Evolutionary conservation across 371 early-diverging fungal species (phyloP).

Genomic region (Actinomortierella wolfii): DNA sequence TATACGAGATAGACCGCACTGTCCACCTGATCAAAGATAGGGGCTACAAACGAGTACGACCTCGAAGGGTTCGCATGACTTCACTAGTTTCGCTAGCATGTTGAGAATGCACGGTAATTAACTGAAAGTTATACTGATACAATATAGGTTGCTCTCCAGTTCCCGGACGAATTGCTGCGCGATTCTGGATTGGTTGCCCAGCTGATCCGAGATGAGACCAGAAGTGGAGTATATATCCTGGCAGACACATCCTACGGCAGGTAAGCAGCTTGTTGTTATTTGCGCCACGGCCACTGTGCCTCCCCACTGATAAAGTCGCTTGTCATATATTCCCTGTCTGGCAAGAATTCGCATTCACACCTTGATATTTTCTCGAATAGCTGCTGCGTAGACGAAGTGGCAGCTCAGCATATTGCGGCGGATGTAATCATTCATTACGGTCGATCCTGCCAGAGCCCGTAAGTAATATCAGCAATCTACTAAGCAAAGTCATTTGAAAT

Average conservation of each 20-base stretch:
- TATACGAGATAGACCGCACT: conserved; percentile 76
- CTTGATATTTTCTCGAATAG: no score
- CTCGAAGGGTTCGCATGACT: background rate
- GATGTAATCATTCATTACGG: conserved; percentile 94
- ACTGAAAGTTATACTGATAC: background rate
- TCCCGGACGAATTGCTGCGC: conserved; percentile 87
- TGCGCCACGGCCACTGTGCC: no score
- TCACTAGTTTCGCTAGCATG: background rate
- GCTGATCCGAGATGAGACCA: conserved; percentile 52
- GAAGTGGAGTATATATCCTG: conserved; percentile 68
- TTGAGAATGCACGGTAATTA: background rate
- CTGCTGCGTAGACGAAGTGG: conserved; percentile 96
- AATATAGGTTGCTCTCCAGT: conserved; percentile 88
- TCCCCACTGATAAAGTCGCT: no score
- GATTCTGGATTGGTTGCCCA: conserved; percentile 70
- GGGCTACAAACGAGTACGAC: conserved; percentile 53
- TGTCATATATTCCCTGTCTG: no score
- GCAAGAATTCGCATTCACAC: no score
- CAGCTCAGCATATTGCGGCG: conserved; percentile 86
- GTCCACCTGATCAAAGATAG: conserved; percentile 53
- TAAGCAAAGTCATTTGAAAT: no score
- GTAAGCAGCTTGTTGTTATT: no score
- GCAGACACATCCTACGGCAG: conserved; percentile 95
- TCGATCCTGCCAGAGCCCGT: conserved; percentile 87
- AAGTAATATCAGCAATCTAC: conserved; percentile 38